Percentiles rank a stretch among this genome's conserved stretches.
Conservation (phyloP, 1,284 basidiomycete species). For the Sparassis latifolia region DNA sequence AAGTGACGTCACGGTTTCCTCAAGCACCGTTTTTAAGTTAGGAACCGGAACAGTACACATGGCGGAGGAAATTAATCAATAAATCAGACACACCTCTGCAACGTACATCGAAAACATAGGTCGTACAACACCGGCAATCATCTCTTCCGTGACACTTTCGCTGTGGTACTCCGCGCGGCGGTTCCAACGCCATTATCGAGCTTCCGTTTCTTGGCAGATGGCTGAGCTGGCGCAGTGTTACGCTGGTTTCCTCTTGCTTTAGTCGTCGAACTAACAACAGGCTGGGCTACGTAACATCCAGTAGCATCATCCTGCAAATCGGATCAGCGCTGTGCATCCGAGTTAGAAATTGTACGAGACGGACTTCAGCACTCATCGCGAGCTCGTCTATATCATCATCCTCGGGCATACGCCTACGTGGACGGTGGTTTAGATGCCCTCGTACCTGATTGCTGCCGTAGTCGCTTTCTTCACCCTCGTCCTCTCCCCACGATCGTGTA, state of each 20-base stretch:
- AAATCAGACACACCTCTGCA: no score
- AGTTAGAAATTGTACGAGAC: background rate
- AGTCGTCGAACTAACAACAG: background rate
- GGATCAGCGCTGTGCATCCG: background rate
- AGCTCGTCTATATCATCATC: conserved; percentile 15
- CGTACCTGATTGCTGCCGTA: conserved; percentile 8
- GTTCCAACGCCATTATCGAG: conserved; percentile 7
- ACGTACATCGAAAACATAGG: no score
- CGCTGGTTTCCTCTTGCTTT: background rate
- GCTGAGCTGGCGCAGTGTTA: conserved; percentile 1
- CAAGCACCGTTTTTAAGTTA: no score
- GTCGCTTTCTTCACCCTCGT: conserved; percentile 17
- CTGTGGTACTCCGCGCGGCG: background rate
- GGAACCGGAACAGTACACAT: no score
- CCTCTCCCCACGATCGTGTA: conserved; percentile 6
- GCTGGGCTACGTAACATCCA: background rate
- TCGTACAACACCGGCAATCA: background rate
- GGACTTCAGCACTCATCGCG: conserved; percentile 11
- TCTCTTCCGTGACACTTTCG: conserved; percentile 5
- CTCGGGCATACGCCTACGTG: conserved; percentile 2
- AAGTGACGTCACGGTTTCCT: no score
- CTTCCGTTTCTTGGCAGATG: conserved; percentile 17
- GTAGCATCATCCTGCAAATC: background rate
- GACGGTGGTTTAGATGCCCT: background rate
- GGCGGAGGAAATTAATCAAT: no score